Evolutionary conservation across 164 flowering plant genomes (phyloP).

Genomic region (Tetracentron sinense): DNA sequence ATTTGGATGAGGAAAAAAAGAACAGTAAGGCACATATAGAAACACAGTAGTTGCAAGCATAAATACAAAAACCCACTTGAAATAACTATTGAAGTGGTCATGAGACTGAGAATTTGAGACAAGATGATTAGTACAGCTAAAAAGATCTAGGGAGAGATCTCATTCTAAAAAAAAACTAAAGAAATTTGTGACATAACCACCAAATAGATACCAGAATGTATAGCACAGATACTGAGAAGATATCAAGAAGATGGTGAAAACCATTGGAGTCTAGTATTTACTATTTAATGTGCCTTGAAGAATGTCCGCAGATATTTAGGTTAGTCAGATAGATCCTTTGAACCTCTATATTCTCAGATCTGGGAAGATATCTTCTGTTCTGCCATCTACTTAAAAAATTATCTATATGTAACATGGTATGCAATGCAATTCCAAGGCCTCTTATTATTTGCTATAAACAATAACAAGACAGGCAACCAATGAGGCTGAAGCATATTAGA

Average conservation of each 20-base stretch:
- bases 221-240: constrained; percentile 47
- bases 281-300: constrained; percentile 24
- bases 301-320: constrained; percentile 26
- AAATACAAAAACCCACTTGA: constrained; percentile 20
- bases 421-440: constrained; percentile 10
- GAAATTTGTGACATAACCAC: constrained; percentile 13
- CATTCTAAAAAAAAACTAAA: constrained; percentile 9
- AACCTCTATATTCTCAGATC: constrained; percentile 41
- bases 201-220: constrained; percentile 34
- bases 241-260: constrained; percentile 28
- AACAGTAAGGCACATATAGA: constrained; percentile 9
- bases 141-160: constrained; percentile 47
- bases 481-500: no score
- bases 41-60: constrained; percentile 26
- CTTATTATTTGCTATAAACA: constrained; percentile 5
- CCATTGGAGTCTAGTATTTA: constrained; percentile 26
- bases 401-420: constrained; percentile 20
- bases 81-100: constrained; percentile 21
- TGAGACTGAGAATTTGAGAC: constrained; percentile 17
- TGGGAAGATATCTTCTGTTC: constrained; percentile 19
- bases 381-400: constrained; percentile 32
- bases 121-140: constrained; percentile 21
- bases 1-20: background rate
- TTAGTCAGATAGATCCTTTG: constrained; percentile 28
- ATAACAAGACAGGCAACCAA: constrained; percentile 13